Percentiles rank a stretch among this genome's conserved stretches.
Conservation (phyloP, 306 rosid genomes). For the Trifolium repens region DNA sequence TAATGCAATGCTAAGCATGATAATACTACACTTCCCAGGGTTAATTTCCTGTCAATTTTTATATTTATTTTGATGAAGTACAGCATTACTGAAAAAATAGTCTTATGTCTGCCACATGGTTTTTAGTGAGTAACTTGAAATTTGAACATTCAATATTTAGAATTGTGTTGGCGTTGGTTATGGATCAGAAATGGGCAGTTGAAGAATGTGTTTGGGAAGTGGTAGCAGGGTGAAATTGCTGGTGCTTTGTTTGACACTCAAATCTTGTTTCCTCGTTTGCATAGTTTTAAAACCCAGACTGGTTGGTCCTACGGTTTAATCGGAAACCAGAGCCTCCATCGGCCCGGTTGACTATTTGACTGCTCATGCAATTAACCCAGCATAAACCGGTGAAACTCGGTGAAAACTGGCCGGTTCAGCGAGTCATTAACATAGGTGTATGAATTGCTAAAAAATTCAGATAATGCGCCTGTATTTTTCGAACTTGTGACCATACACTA, state of each 20-base stretch:
- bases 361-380: no score
- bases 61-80: no score
- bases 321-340: no score
- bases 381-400: no score
- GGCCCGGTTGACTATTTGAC: no score
- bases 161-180: conserved; percentile 4
- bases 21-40: neutral
- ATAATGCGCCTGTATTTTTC: no score
- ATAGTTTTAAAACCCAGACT: no score
- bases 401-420: no score
- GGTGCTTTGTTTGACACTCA: conserved; percentile 16
- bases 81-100: neutral
- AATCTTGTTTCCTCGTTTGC: conserved; percentile 19
- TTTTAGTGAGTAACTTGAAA: neutral
- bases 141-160: neutral
- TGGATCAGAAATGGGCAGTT: conserved; percentile 15
- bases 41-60: neutral
- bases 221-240: conserved; percentile 17
- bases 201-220: neutral
- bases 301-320: no score
- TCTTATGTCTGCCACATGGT: conserved; percentile 9
- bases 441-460: no score
- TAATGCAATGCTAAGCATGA: neutral
- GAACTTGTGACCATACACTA: no score
- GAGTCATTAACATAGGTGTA: no score